Conservation (phyloP, 768 basidiomycete species). For the Boletus rex-veris region DNA sequence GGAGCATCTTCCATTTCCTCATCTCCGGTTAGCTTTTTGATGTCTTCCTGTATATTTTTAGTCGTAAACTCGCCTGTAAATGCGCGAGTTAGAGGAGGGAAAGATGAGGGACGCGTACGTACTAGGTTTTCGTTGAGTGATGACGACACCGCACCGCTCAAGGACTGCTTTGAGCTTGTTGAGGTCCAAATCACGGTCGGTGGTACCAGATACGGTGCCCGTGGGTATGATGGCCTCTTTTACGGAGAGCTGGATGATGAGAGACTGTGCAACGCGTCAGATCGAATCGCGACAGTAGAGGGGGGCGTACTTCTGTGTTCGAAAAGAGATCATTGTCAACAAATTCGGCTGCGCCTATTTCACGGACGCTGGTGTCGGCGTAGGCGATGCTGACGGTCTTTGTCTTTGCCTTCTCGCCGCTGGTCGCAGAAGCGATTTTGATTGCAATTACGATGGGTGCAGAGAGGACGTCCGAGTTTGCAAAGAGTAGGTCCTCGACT, state of each 20-base stretch:
- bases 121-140: constrained; percentile 90
- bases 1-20: constrained; percentile 24
- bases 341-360: constrained; percentile 88
- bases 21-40: constrained; percentile 43
- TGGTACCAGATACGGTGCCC: constrained; percentile 66
- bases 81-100: neutral
- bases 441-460: constrained; percentile 90
- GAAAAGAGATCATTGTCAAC: constrained; percentile 94
- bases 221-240: constrained; percentile 89
- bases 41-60: constrained; percentile 76
- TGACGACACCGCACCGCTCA: constrained; percentile 86
- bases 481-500: constrained; percentile 84
- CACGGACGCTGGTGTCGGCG: constrained; percentile 81
- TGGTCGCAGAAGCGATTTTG: constrained; percentile 60
- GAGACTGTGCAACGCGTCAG: constrained; percentile 52
- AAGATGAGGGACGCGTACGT: constrained; percentile 18
- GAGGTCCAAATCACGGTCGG: constrained; percentile 83
- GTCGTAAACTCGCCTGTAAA: constrained; percentile 75
- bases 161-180: constrained; percentile 82
- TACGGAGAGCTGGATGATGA: constrained; percentile 94
- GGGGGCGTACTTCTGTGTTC: constrained; percentile 76
- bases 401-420: constrained; percentile 53
- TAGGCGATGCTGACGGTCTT: constrained; percentile 86
- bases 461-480: constrained; percentile 70
- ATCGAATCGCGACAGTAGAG: neutral